These are phyloP conservation scores for Pharus latifolius DNA, from an alignment of 176 grass and related monocot genomes.

Conservation along the genomic window DNA sequence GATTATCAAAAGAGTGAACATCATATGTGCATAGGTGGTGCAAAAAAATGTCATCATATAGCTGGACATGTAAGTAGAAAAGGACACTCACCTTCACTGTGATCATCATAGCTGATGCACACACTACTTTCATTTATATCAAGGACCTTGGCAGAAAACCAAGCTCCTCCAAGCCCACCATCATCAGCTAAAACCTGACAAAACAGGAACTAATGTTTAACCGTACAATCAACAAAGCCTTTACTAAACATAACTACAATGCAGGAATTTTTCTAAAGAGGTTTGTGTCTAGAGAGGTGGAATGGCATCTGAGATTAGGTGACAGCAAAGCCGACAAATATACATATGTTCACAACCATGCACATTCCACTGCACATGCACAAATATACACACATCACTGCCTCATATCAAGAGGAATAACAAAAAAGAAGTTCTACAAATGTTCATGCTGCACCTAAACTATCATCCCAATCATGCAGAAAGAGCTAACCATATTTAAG, in stretches of 20 bases:
- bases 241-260: too few relatives aligned
- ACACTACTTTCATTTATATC: conserved; percentile 68
- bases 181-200: conserved; percentile 56
- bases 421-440: not conserved
- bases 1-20: not conserved
- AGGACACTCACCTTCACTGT: conserved; percentile 52
- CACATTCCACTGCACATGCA: too few relatives aligned
- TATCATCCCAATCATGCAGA: not conserved
- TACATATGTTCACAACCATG: not conserved
- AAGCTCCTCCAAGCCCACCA: conserved; percentile 41
- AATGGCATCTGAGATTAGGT: not conserved
- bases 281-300: not conserved
- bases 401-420: not conserved
- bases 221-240: too few relatives aligned
- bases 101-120: conserved; percentile 52
- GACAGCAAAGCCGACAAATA: not conserved
- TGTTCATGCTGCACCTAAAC: not conserved
- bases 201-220: conserved; percentile 7
- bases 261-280: not conserved
- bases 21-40: not conserved
- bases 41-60: not conserved
- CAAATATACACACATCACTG: too few relatives aligned
- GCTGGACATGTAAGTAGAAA: conserved; percentile 9
- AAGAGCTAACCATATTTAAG: not conserved
- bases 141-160: conserved; percentile 81